A percentile compares a stretch with the other conserved stretches of the same genome.
These are phyloP conservation scores for Striga asiatica DNA, from an alignment of 257 asterid genomes.

Conservation along the genomic window DNA sequence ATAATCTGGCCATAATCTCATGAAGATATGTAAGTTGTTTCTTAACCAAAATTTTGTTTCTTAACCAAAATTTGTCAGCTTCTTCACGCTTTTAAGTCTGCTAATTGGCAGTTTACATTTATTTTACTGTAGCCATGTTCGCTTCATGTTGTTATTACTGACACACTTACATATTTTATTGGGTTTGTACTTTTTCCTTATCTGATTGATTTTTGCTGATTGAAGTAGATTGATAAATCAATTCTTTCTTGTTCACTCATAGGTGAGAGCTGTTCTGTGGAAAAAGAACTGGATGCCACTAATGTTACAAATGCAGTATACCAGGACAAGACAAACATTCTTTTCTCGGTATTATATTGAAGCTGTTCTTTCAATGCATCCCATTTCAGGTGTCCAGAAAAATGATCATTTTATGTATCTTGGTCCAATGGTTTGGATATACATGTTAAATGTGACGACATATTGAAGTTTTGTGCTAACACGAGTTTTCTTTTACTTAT, in stretches of 20 bases:
- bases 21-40: background rate
- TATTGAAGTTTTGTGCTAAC: too few relatives aligned
- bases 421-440: too few relatives aligned
- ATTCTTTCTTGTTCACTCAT: conserved; percentile 23
- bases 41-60: background rate
- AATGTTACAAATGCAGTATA: conserved; percentile 81
- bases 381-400: background rate
- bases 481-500: too few relatives aligned
- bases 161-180: background rate
- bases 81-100: background rate
- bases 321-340: conserved; percentile 94
- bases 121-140: background rate
- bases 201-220: conserved; percentile 2
- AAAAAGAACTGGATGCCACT: conserved; percentile 75
- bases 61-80: background rate
- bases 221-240: conserved; percentile 14
- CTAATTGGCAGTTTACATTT: background rate
- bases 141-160: background rate
- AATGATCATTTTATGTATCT: too few relatives aligned
- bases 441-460: too few relatives aligned
- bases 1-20: background rate
- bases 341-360: conserved; percentile 73
- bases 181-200: background rate
- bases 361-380: conserved; percentile 16
- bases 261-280: conserved; percentile 99